Base-by-base conservation (phyloP, 2,329 filamentous ascomycete species). In the Thielaviopsis ethacetica region DNA sequence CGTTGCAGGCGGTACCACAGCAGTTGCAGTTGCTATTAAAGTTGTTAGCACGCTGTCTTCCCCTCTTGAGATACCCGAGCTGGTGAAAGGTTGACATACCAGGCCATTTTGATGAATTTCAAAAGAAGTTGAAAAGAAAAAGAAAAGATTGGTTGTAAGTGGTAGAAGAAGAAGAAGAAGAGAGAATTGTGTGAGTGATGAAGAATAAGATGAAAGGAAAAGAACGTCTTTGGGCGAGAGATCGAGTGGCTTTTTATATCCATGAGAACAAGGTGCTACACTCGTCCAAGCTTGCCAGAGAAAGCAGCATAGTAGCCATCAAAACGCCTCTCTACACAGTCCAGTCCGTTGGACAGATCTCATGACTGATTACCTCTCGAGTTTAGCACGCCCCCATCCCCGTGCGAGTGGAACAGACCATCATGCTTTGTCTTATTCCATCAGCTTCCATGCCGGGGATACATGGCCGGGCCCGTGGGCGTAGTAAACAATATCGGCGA, bases 91-190 rank as follows among this genome's bases (percentile, higher is more conserved):
- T 22, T 2, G 4, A 61, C 60, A 9, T 53, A 61, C 60, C 60
- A 61, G 56, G 57, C 34, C 60, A 61, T 61, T 61, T 61, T 57
- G 57, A 61, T 54, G n/a, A 50, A 52, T 52, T 57, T 59, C 38
- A 38, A 34, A 3, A n/a, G 17, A 44, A 44, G 21, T 53, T n/a
- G 38, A 51, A 50, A 41, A 52, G 34, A 19, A 24, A 24, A 51
- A 56, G 54, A 55, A n/a, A n/a, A n/a, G n/a, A n/a, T n/a, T n/a
- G n/a, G 27, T 41, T 49, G 51, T n/a, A 19, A 34, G 55, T 55
- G 10, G 22, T 22, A 53, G 30, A 56, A 54, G 52, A 22, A 41
- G 13, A 15, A 53, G 30, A 56, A 54, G 52, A 22, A 41, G 13
- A 15, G 38, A 44, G 38, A 44, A n/a, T 10, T n/a, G 38, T 44